These are phyloP conservation scores for Neobulgaria alba DNA, from an alignment of 2,329 filamentous ascomycete genomes.

Conservation along the genomic window DNA sequence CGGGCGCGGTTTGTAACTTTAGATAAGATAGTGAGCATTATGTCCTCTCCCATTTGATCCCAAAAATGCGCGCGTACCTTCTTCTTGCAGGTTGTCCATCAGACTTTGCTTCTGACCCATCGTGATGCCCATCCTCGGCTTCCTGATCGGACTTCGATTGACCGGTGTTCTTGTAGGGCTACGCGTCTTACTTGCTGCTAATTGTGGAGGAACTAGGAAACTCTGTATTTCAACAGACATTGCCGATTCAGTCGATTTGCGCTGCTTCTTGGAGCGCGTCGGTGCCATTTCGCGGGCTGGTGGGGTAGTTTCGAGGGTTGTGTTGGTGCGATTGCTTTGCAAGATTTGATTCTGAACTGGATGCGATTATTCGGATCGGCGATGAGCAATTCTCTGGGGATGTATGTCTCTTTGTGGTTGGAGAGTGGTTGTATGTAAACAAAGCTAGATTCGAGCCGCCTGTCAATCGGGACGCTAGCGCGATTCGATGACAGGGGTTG, in stretches of 20 bases:
- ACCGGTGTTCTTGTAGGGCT: constrained; percentile 29
- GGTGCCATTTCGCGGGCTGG: constrained; percentile 35
- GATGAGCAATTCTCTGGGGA: neutral
- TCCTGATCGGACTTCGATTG: constrained; percentile 53
- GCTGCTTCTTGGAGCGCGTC: constrained; percentile 38
- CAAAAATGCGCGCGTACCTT: constrained; percentile 63
- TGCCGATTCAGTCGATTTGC: constrained; percentile 34
- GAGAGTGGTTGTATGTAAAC: constrained; percentile 32
- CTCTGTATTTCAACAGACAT: constrained; percentile 21
- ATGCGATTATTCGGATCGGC: neutral
- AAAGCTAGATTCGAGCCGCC: constrained; percentile 22
- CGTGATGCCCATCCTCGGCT: constrained; percentile 52
- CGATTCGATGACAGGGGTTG: constrained; percentile 20
- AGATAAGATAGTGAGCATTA: neutral
- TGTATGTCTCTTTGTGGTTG: neutral
- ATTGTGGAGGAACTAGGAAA: constrained; percentile 23
- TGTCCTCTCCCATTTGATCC: neutral
- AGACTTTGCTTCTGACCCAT: constrained; percentile 73
- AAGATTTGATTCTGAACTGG: neutral
- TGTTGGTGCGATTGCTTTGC: neutral
- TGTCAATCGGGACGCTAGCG: constrained; percentile 13
- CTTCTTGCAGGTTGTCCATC: constrained; percentile 82
- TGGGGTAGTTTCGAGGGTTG: constrained; percentile 19
- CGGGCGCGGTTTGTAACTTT: constrained; percentile 80
- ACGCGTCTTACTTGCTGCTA: constrained; percentile 31